phyloP scores from a whole-genome alignment of 306 rosid species.

The Cucumis hystrix region DNA sequence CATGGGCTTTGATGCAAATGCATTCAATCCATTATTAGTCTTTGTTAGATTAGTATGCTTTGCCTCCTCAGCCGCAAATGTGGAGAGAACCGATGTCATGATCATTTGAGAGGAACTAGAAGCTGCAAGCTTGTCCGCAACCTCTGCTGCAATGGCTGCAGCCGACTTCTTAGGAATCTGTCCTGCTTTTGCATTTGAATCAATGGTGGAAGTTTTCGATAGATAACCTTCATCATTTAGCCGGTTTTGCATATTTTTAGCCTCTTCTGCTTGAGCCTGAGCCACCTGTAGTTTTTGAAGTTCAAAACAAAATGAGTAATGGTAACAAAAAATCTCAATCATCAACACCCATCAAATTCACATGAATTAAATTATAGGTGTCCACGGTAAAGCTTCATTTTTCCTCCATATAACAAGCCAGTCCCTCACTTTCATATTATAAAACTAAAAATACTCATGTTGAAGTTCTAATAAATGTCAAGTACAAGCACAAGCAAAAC shows the following conservation, averaged over 20 bases:
- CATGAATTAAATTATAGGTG: neutral
- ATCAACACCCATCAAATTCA: neutral
- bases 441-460: neutral
- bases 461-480: neutral
- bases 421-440: neutral
- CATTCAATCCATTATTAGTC: constrained; percentile 11
- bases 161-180: constrained; percentile 51
- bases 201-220: constrained; percentile 25
- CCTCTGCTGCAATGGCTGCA: constrained; percentile 84
- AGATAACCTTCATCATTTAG: constrained; percentile 51
- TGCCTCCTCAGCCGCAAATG: constrained; percentile 87
- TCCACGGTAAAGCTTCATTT: neutral
- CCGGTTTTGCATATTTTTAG: constrained; percentile 50
- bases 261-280: constrained; percentile 80
- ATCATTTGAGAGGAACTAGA: constrained; percentile 85
- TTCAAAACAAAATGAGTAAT: neutral
- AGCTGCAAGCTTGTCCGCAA: constrained; percentile 90
- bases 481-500: neutral
- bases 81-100: constrained; percentile 77
- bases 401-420: neutral
- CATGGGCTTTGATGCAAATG: constrained; percentile 14
- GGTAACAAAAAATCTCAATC: neutral
- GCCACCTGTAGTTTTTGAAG: constrained; percentile 40
- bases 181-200: constrained; percentile 29
- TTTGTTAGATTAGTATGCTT: constrained; percentile 45